These are phyloP conservation scores for Rickenella mellea DNA, from an alignment of 768 basidiomycete species.

Conservation along the genomic window DNA sequence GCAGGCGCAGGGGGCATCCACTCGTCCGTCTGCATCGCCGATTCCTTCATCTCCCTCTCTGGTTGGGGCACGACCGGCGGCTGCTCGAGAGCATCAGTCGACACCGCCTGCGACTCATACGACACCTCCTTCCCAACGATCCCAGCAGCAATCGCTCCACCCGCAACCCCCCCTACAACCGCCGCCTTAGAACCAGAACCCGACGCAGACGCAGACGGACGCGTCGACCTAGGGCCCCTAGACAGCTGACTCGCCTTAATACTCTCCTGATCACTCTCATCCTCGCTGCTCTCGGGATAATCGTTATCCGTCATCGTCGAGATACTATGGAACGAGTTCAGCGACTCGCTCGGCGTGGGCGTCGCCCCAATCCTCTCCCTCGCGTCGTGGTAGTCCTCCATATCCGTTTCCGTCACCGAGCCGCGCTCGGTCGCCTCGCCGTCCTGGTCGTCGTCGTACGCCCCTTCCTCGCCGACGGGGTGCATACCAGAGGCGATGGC, in stretches of 20 bases:
- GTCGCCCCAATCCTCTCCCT: slow-evolving; percentile 50
- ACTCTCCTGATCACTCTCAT: slow-evolving; percentile 56
- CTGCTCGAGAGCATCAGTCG: slow-evolving; percentile 19
- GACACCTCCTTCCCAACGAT: slow-evolving; percentile 19
- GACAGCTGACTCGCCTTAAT: slow-evolving; percentile 55
- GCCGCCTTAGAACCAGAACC: slow-evolving; percentile 4
- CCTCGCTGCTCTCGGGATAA: slow-evolving; percentile 42
- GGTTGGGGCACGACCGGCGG: slow-evolving; percentile 23
- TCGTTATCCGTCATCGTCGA: slow-evolving; percentile 62
- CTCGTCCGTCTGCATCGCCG: slow-evolving; percentile 72
- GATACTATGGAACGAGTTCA: slow-evolving; percentile 71
- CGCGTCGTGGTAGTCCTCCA: slow-evolving; percentile 70
- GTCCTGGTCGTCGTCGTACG: slow-evolving; percentile 31
- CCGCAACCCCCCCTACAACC: slow-evolving; percentile 19
- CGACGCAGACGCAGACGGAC: slow-evolving; percentile 1
- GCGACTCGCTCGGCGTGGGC: slow-evolving; percentile 53
- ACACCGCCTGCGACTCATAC: slow-evolving; percentile 43
- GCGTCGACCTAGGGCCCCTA: slow-evolving; percentile 16
- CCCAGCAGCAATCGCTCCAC: not conserved
- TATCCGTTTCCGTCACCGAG: slow-evolving; percentile 57
- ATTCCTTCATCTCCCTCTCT: slow-evolving; percentile 63
- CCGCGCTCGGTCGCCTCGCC: slow-evolving; percentile 50
- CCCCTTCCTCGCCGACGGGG: slow-evolving; percentile 11
- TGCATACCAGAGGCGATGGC: slow-evolving; percentile 16
- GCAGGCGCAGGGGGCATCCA: slow-evolving; percentile 41